Conservation (phyloP, 208 protist species). For the Leishmania tarentolae region DNA sequence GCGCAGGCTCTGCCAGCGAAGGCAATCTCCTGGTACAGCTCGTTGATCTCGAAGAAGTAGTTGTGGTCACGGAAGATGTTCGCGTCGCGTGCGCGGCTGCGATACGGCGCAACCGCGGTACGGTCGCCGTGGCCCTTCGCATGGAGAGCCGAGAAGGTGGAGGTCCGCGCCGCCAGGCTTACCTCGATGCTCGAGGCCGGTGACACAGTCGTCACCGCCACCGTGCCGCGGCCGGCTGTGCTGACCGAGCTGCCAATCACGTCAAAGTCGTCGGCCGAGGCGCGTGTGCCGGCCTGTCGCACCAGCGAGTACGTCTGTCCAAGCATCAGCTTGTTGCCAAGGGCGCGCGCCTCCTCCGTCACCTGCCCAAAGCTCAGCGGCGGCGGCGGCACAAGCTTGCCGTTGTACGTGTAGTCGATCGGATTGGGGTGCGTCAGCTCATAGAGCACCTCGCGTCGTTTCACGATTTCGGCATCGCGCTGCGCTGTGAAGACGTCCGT, state of each 20-base stretch:
- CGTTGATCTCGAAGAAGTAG: conserved; percentile 92
- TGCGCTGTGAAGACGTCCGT: conserved; percentile 80
- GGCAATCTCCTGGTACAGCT: conserved; percentile 91
- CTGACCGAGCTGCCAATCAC: background rate
- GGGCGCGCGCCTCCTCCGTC: conserved; percentile 59
- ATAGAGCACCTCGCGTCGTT: conserved; percentile 79
- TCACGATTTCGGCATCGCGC: conserved; percentile 55
- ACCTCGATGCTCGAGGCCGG: conserved; percentile 29
- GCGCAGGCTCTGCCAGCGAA: conserved; percentile 82
- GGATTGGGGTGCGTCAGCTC: conserved; percentile 84
- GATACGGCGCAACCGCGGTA: conserved; percentile 18
- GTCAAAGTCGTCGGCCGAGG: conserved; percentile 33
- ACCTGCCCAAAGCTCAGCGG: conserved; percentile 86
- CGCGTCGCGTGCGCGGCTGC: conserved; percentile 42
- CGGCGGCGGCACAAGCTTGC: conserved; percentile 86
- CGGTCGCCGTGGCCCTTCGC: background rate
- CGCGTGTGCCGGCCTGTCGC: conserved; percentile 57
- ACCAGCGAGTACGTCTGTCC: conserved; percentile 80
- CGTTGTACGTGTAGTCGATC: conserved; percentile 83
- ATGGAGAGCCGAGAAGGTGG: background rate
- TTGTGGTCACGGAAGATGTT: conserved; percentile 84
- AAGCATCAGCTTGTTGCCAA: conserved; percentile 78
- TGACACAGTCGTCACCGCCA: background rate
- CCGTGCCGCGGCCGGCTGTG: background rate
- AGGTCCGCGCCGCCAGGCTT: background rate